These are phyloP conservation scores for Hyparrhenia diplandra DNA, from an alignment of 176 grass and related monocot genomes.

Conservation along the genomic window DNA sequence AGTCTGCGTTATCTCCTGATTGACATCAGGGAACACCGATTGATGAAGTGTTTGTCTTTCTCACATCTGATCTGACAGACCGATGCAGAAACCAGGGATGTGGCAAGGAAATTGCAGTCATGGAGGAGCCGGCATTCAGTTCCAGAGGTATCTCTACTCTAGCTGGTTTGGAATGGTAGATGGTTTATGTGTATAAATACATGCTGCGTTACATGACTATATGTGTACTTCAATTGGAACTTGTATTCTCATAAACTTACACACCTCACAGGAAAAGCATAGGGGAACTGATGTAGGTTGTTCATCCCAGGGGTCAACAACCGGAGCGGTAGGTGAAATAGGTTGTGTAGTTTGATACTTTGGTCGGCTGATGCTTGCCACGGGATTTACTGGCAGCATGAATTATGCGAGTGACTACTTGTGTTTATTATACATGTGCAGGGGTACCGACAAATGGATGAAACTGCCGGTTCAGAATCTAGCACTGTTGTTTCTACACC, in stretches of 20 bases:
- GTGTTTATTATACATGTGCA: background rate
- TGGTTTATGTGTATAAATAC: background rate
- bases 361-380: background rate
- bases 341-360: background rate
- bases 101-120: background rate
- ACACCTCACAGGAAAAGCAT: background rate
- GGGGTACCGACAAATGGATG: background rate
- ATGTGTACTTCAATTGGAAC: background rate
- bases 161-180: background rate
- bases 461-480: background rate
- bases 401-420: background rate
- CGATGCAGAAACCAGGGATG: background rate
- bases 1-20: background rate
- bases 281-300: background rate
- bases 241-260: background rate
- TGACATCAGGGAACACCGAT: background rate
- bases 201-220: background rate
- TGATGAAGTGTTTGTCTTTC: background rate
- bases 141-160: background rate
- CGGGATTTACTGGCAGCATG: background rate
- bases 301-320: constrained; percentile 4
- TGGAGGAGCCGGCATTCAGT: background rate
- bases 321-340: background rate
- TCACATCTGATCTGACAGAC: constrained; percentile 6
- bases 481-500: background rate